phyloP scores from a whole-genome alignment of 805 yeast species.

The Starmerella cellae region DNA sequence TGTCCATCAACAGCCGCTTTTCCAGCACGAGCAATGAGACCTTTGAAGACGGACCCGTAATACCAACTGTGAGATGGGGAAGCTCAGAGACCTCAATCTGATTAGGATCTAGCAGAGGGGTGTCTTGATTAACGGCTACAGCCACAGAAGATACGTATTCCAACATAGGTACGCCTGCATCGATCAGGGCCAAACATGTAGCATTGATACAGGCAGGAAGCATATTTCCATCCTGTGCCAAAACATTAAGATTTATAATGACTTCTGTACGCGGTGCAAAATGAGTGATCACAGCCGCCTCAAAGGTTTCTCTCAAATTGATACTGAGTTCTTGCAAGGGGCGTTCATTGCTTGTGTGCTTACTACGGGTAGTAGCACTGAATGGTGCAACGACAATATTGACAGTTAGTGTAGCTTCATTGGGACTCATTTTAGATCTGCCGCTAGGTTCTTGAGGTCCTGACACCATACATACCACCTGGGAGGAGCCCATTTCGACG shows the following conservation, averaged over 20 bases:
- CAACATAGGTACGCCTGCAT: conserved; percentile 89
- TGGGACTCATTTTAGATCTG: conserved; percentile 35
- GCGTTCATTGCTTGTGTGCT: conserved; percentile 49
- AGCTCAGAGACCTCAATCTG: conserved; percentile 72
- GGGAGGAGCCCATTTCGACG: conserved; percentile 84
- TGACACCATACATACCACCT: conserved; percentile 66
- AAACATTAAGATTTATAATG: conserved; percentile 58
- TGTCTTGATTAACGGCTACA: conserved; percentile 66
- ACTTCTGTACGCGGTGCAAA: conserved; percentile 75
- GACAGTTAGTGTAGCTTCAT: conserved; percentile 48
- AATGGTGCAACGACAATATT: conserved; percentile 66
- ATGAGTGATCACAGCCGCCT: conserved; percentile 52
- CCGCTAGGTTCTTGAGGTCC: conserved; percentile 80
- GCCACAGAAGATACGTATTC: conserved; percentile 75
- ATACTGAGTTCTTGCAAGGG: conserved; percentile 28
- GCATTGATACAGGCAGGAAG: conserved; percentile 72
- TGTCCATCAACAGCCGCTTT: conserved; percentile 72
- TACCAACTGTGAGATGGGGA: conserved; percentile 69
- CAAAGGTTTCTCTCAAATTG: conserved; percentile 27
- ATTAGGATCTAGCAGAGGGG: conserved; percentile 71
- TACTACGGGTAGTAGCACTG: conserved; percentile 62
- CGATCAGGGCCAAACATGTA: conserved; percentile 75
- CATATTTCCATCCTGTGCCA: conserved; percentile 84
- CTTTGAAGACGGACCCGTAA: conserved; percentile 70
- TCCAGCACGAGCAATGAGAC: conserved; percentile 64